Conservation (phyloP, 73 alveolate genomes). For the Stentor roeselii region DNA sequence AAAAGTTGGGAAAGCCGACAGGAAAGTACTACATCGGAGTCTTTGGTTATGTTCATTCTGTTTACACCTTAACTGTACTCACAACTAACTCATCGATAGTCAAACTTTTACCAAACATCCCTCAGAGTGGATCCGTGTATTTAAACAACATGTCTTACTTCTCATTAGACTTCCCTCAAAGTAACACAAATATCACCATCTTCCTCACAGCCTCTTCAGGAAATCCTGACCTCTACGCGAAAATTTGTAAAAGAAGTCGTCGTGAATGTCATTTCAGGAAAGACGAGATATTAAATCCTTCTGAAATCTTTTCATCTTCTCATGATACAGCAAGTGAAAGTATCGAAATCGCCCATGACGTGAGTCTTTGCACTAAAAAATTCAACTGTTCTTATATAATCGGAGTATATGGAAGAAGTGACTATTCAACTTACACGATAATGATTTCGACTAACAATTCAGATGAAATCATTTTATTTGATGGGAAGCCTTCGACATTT, state of each 20-base stretch:
- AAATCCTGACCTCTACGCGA: constrained; percentile 28
- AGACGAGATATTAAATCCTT: background rate
- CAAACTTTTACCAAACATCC: background rate
- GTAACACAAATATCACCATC: background rate
- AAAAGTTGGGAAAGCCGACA: background rate
- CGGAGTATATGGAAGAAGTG: background rate
- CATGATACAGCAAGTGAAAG: constrained; percentile 7
- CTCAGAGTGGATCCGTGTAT: background rate
- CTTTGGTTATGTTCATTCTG: constrained; percentile 13
- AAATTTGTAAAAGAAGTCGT: background rate
- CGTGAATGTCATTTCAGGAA: background rate
- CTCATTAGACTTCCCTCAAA: background rate
- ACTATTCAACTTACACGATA: background rate
- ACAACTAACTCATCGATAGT: background rate
- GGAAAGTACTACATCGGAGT: constrained; percentile 26
- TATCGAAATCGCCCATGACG: background rate
- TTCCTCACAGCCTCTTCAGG: constrained; percentile 3
- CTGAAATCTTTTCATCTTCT: background rate
- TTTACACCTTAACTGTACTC: background rate
- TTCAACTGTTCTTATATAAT: background rate
- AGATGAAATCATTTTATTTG: constrained; percentile 3
- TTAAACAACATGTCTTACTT: background rate
- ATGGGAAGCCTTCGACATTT: background rate
- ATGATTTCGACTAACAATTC: background rate
- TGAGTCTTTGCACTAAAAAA: background rate